These are phyloP conservation scores for Rhynchospora pubera DNA, from an alignment of 176 grass and related monocot species.

Conservation along the genomic window DNA sequence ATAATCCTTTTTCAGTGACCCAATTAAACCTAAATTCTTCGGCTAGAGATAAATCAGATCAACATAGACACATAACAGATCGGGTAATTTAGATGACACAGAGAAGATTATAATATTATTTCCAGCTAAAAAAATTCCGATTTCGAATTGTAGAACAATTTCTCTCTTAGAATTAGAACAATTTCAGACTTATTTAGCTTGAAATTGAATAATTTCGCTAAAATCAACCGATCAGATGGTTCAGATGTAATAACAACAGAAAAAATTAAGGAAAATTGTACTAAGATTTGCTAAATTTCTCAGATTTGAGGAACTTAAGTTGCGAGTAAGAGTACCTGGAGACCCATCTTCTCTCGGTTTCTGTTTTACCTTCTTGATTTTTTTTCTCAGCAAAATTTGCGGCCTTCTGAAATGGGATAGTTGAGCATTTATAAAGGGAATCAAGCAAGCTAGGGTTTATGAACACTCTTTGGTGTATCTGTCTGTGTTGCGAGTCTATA, in stretches of 20 bases:
- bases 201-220: neutral
- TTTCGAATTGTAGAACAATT: neutral
- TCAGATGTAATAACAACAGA: neutral
- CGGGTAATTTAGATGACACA: neutral
- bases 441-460: neutral
- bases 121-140: neutral
- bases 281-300: neutral
- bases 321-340: slow-evolving; percentile 10
- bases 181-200: neutral
- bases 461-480: neutral
- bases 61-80: neutral
- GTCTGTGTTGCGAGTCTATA: neutral
- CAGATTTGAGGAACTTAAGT: neutral
- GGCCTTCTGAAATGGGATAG: neutral
- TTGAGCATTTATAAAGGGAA: slow-evolving; percentile 6
- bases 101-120: too few species aligned
- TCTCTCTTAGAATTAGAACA: too few species aligned
- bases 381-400: neutral
- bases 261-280: neutral
- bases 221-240: neutral
- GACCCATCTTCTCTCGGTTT: slow-evolving; percentile 17
- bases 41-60: neutral
- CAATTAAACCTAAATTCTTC: neutral
- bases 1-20: neutral
- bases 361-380: neutral